Evolutionary conservation across 2,329 filamentous ascomycete genomes (phyloP), one percentile per base, ranked within the genome.

Genomic region (Paecilomyces fulvus): DNA sequence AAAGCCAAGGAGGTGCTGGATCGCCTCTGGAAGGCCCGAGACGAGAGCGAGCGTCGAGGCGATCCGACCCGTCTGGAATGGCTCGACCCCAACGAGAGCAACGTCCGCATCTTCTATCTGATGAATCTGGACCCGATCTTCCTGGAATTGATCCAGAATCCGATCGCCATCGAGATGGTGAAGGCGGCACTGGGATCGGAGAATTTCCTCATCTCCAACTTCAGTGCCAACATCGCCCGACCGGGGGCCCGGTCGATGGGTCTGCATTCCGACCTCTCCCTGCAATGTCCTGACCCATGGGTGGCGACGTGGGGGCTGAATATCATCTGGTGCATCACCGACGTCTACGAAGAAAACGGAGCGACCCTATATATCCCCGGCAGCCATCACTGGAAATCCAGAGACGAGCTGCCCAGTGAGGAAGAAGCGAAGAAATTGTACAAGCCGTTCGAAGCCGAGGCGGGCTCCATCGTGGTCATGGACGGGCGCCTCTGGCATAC

Each of bases 401-500:
- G 25, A 17, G 50, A 25, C 11, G 28, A 52, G 14, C 8, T 52
- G 14, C 25, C 25, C 14, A 20, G 10, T n/a, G 25, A 6, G 17
- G 50, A 52, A 33, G 50, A 71, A 31, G 69, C 67, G 1, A 63
- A 62, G 0, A 57, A 65, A 25, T 55, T 65, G 12, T 63, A 71
- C 6, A 55, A 61, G 8, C 67, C 69, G 1, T 70, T 71, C 20
- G 67, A 70, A 54, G 69, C 61, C 7, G 67, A 67, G 51, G 67
- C 67, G 2, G 69, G 69, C 2, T 64, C 65, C 48, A 65, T 71
- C 9, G 58, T 72, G 43, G 58, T 69, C 33, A 70, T 72, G 67
- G 67, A 70, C 25, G 69, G 69, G 0, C 58, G 65, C 1, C 60
- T 72, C 1, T 72, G 70, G 70, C 69, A 72, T 33, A 72, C 69